Conservation (phyloP, 164 flowering plant genomes). For the Cinnamomum micranthum region DNA sequence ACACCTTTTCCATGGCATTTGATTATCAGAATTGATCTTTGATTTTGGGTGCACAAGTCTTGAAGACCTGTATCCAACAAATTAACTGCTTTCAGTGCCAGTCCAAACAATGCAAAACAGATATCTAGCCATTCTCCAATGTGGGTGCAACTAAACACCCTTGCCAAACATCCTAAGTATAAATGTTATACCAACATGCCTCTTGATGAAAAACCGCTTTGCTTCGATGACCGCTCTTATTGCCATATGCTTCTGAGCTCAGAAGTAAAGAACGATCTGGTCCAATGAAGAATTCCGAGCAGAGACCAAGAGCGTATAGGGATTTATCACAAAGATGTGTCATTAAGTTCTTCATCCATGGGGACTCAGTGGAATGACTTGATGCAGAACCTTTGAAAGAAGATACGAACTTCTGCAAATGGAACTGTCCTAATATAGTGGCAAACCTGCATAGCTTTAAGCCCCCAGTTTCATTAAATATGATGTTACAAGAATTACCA, state of each 20-base stretch:
- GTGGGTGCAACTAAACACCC: background rate
- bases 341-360: conserved; percentile 37
- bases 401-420: conserved; percentile 60
- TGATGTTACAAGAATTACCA: background rate
- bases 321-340: conserved; percentile 47
- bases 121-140: background rate
- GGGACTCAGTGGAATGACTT: conserved; percentile 16
- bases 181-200: conserved; percentile 35
- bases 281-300: conserved; percentile 52
- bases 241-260: conserved; percentile 49
- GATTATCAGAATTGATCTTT: background rate
- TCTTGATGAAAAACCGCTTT: conserved; percentile 67
- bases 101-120: background rate
- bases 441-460: conserved; percentile 57
- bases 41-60: background rate
- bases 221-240: conserved; percentile 33
- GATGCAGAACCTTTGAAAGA: conserved; percentile 30
- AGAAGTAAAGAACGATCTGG: conserved; percentile 55
- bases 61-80: background rate
- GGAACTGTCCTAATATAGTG: conserved; percentile 67
- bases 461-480: conserved; percentile 1
- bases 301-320: conserved; percentile 60
- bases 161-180: background rate
- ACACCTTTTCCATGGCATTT: background rate
- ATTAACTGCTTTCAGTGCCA: background rate